Percentiles rank a stretch among this genome's conserved stretches.
These are phyloP conservation scores for Mycena maculata DNA, from an alignment of 768 basidiomycete genomes.

Conservation along the genomic window DNA sequence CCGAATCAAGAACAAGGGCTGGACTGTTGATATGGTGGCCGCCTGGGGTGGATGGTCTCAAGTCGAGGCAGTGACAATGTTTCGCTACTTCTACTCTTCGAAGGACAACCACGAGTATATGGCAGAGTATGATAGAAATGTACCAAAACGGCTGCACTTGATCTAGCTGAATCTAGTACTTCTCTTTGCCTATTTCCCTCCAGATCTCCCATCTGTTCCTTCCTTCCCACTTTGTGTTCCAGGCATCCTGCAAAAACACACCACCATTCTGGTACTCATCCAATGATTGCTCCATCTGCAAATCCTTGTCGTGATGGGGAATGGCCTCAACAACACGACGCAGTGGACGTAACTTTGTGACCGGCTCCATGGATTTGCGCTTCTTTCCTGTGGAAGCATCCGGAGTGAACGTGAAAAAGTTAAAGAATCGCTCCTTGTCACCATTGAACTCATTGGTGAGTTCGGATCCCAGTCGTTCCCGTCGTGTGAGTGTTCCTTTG, in stretches of 20 bases:
- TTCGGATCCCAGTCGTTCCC: neutral
- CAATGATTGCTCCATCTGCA: too few relatives aligned
- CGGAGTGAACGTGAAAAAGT: neutral
- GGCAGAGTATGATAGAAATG: too few relatives aligned
- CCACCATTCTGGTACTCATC: too few relatives aligned
- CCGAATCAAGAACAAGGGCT: conserved; percentile 24
- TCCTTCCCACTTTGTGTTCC: neutral
- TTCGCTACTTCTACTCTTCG: too few relatives aligned
- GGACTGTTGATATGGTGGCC: conserved; percentile 32
- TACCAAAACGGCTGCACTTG: too few relatives aligned
- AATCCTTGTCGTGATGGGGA: too few relatives aligned
- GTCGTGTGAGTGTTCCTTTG: neutral
- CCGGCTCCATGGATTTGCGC: neutral
- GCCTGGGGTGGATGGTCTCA: conserved; percentile 40
- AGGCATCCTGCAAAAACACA: neutral
- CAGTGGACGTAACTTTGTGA: too few relatives aligned
- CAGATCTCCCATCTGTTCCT: conserved; percentile 25
- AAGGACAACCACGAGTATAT: too few relatives aligned
- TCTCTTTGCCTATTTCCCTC: too few relatives aligned
- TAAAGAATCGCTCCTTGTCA: neutral
- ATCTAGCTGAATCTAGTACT: too few relatives aligned
- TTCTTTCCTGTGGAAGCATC: neutral
- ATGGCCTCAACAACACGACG: too few relatives aligned
- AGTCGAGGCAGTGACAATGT: conserved; percentile 37
- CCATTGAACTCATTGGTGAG: too few relatives aligned